Base-by-base conservation (phyloP, 495 filamentous ascomycete species). In the Annulohypoxylon maeteangense region DNA sequence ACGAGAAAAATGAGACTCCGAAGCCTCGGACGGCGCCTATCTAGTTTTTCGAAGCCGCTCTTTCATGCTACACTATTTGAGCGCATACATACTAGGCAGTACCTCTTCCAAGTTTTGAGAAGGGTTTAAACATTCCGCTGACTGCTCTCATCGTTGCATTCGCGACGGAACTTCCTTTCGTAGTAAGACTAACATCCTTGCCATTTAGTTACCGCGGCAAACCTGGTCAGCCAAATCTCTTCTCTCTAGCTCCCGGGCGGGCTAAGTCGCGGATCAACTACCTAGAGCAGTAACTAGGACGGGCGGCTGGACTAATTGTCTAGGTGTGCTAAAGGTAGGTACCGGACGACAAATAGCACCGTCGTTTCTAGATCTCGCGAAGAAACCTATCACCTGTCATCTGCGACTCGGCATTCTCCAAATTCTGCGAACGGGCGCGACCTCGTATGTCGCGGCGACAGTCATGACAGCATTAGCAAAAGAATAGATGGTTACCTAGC, bases 151-250 rank as follows among this genome's bases (percentile, higher is more conserved):
- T 62, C 40, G 27, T 32, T 56, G 50, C 57, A 57, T 68, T 56
- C 12, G n/a, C 31, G n/a, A 57, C 23, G 12, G 36, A 51, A 51
- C 47, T 14, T 51, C 22, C 7, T 27, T 51, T 51, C 38, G n/a
- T 62, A 68, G 66, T 62, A 57, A 68, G 66, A 56, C 56, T 11
- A 22, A 29, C 23, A 51, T 10, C 64, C 64, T 54, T 67, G 55
- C 42, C 64, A 47, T 23, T 38, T 38, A 47, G 16, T 34, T 18
- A 38, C 36, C n/a, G 22, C 4, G 34, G 34, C 45, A 11, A 59
- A 60, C 45, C 36, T 44, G n/a, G 42, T 36, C 54, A 53, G 59
- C 59, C 32, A 56, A 18, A 54, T 20, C 45, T 62, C 18, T 40
- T 64, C 31, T 11, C 32, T 61, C 12, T 31, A 42, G 32, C 44